phyloP scores from a whole-genome alignment of 1,284 basidiomycete genomes.

The Stereum hirsutum region DNA sequence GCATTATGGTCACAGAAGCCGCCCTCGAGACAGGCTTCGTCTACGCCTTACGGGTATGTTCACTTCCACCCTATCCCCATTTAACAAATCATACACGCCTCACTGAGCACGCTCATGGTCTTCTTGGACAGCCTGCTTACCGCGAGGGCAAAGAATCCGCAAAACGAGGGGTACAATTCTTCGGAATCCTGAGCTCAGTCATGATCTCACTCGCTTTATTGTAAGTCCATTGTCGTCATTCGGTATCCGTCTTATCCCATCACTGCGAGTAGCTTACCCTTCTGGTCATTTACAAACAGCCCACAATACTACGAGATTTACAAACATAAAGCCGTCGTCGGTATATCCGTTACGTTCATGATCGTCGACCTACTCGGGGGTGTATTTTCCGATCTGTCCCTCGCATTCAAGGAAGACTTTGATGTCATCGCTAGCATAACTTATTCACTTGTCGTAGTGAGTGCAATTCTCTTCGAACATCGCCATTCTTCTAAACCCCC shows the following conservation, averaged over 20 bases:
- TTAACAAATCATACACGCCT: background rate
- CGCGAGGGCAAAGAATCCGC: constrained; percentile 28
- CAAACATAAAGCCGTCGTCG: constrained; percentile 59
- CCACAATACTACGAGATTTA: constrained; percentile 67
- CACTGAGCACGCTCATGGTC: constrained; percentile 1
- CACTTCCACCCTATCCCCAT: constrained; percentile 8
- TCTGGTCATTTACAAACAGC: constrained; percentile 10
- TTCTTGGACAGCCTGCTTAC: constrained; percentile 25
- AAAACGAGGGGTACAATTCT: constrained; percentile 40
- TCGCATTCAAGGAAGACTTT: constrained; percentile 60
- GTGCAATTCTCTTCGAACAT: constrained; percentile 12
- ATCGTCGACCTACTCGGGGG: constrained; percentile 64
- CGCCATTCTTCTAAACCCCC: background rate
- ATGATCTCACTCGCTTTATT: constrained; percentile 55
- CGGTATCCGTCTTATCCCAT: background rate
- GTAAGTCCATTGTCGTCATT: constrained; percentile 20
- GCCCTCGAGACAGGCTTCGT: constrained; percentile 55
- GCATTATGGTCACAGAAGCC: constrained; percentile 34
- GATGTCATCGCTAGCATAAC: constrained; percentile 60
- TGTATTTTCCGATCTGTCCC: constrained; percentile 61
- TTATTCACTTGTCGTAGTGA: constrained; percentile 51
- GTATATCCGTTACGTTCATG: constrained; percentile 69
- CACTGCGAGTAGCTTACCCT: background rate
- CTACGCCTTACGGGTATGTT: constrained; percentile 42
- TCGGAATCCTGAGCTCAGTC: constrained; percentile 58